Base-by-base conservation (phyloP, 345 rosid genomes). In the Eucalyptus microcorys region DNA sequence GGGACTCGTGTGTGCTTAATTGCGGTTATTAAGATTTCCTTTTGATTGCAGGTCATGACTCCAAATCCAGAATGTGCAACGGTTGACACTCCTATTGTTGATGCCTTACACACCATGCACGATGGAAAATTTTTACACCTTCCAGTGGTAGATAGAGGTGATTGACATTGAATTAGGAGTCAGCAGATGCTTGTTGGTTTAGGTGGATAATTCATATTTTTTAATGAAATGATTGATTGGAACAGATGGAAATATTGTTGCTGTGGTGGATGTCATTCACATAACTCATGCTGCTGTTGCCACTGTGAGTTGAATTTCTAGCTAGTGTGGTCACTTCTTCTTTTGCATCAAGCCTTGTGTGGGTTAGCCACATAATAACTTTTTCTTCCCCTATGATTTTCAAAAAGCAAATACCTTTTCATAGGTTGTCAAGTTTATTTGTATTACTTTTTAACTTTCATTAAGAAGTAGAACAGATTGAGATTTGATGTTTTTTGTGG, bases 51-150 rank as follows among this genome's bases (percentile, higher is more conserved):
- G 99, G 96, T 97, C 90, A 98, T 98, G 99, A 98, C 99, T 90
- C 97, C 95, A 53, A 96, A 98, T 93, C 99, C 99, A 89, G 99
- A 95, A 93, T 98, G 97, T 89, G 98, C 97, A 42, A 93, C 96
- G 17, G 91, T 95, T 86, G 99, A 97, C 87, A 97, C 97, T 24
- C 97, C 99, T 84, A 95, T 98, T 64, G 99, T 98, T 89, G 98
- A 96, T 94, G 99, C 99, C 83, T 91, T 98, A 88, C 99, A 97
- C 91, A 90, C 92, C 83, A 98, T 98, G 99, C 99, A 98, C 61
- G 97, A 97, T 88, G 98, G 99, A 71, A 97, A 98, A 92, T 98
- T 98, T 91, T 95, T 97, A 93, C 99, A 98, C 93, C 98, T 98
- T 91, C 99, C 99, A 40, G 97, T 98, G 80, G 91, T 96, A 32